A percentile compares a stretch with the other conserved stretches of the same genome.
These are phyloP conservation scores for Yamadazyma dushanensis DNA, from an alignment of 1,139 yeast genomes.

Conservation along the genomic window DNA sequence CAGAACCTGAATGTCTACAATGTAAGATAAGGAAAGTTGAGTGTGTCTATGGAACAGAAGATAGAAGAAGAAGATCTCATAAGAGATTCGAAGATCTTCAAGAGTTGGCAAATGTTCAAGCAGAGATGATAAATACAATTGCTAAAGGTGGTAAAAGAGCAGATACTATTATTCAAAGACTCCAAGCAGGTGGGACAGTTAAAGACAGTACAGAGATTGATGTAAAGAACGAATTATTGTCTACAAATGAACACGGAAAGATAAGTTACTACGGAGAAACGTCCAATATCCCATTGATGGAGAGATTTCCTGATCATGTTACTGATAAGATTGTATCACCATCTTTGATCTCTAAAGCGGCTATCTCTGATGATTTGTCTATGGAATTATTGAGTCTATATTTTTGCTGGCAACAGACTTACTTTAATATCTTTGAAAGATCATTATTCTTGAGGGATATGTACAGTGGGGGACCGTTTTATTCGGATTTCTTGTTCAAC, in stretches of 20 bases:
- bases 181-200: slow-evolving; percentile 6
- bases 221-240: slow-evolving; percentile 6
- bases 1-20: slow-evolving; percentile 3
- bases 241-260: slow-evolving; percentile 13
- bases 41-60: slow-evolving; percentile 4
- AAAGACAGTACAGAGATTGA: slow-evolving; percentile 1
- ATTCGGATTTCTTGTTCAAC: slow-evolving; percentile 12
- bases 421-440: slow-evolving; percentile 12
- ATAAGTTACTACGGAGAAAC: slow-evolving; percentile 15
- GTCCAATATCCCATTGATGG: slow-evolving; percentile 12
- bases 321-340: background rate
- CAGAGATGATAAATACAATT: slow-evolving; percentile 7
- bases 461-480: slow-evolving; percentile 12
- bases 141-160: slow-evolving; percentile 8
- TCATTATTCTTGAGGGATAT: slow-evolving; percentile 13
- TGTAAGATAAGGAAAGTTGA: slow-evolving; percentile 2
- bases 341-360: background rate
- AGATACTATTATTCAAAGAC: slow-evolving; percentile 3
- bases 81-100: slow-evolving; percentile 8
- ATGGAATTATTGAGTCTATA: slow-evolving; percentile 12
- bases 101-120: slow-evolving; percentile 5
- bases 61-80: slow-evolving; percentile 7
- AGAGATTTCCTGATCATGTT: background rate
- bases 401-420: slow-evolving; percentile 15
- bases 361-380: slow-evolving; percentile 8